Evolutionary conservation across 148 eudicot genomes (phyloP).

Genomic region (Chenopodium formosanum): DNA sequence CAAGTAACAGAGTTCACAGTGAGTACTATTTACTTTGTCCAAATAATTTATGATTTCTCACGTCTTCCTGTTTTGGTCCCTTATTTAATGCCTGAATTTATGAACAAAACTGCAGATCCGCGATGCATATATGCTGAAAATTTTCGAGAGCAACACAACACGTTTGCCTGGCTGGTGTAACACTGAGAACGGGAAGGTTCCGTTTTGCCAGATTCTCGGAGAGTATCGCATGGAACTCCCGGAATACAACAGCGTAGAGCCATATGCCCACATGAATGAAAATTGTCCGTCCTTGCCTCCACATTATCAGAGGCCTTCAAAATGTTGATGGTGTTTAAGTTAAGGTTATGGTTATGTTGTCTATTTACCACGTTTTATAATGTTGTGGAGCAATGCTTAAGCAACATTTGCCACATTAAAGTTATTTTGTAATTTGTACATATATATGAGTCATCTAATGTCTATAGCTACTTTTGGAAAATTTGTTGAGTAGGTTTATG

Average conservation of each 20-base stretch:
- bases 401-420: not conserved
- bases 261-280: conserved; percentile 81
- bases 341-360: not conserved
- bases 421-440: conserved; percentile 16
- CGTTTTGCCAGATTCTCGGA: conserved; percentile 94
- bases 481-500: too few species aligned
- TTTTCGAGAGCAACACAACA: conserved; percentile 73
- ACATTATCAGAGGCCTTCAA: conserved; percentile 61
- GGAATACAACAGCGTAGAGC: conserved; percentile 66
- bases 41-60: not conserved
- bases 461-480: not conserved
- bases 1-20: conserved; percentile 99
- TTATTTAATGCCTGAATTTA: not conserved
- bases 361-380: not conserved
- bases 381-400: conserved; percentile 12
- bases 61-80: not conserved
- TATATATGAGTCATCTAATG: not conserved
- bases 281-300: conserved; percentile 79
- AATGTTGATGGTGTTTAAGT: conserved; percentile 37
- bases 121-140: conserved; percentile 89
- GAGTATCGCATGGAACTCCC: conserved; percentile 95
- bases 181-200: conserved; percentile 53
- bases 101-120: conserved; percentile 55
- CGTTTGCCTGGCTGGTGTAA: conserved; percentile 86
- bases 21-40: conserved; percentile 28